A percentile compares a stretch with the other conserved stretches of the same genome.
These are phyloP conservation scores for Plasmodium billcollinsi DNA, from an alignment of 169 alveolate genomes.

Conservation along the genomic window DNA sequence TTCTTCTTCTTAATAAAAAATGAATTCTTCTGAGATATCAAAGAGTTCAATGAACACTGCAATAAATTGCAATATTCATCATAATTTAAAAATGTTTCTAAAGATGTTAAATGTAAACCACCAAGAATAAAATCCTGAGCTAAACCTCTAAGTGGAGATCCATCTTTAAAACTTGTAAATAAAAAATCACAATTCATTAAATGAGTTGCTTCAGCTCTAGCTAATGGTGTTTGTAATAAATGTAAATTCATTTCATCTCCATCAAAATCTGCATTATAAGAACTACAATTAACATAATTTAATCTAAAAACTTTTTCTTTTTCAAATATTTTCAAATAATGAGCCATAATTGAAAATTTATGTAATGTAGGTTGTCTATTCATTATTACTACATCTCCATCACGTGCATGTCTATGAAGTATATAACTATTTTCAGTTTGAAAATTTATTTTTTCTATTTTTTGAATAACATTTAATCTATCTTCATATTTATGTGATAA, in stretches of 20 bases:
- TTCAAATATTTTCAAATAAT: conserved; percentile 90
- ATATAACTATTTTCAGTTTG: conserved; percentile 55
- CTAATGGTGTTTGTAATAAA: conserved; percentile 94
- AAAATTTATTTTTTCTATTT: conserved; percentile 78
- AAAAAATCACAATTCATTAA: conserved; percentile 96
- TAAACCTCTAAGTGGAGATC: conserved; percentile 98
- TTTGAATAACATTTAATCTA: conserved; percentile 87
- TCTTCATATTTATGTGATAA: conserved; percentile 83
- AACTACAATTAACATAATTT: conserved; percentile 98
- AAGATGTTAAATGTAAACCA: conserved; percentile 95
- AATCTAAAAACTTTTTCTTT: conserved; percentile 96
- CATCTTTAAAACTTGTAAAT: conserved; percentile 97
- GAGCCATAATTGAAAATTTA: conserved; percentile 98
- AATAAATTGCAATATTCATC: conserved; percentile 92
- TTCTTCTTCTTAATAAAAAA: conserved; percentile 13
- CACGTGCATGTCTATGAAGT: conserved; percentile 96
- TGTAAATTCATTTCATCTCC: conserved; percentile 99
- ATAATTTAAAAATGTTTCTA: conserved; percentile 94
- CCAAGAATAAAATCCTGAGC: conserved; percentile 97
- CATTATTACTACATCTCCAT: conserved; percentile 97
- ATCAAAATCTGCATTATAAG: conserved; percentile 99
- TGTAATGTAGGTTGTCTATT: conserved; percentile 99
- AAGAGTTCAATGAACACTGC: conserved; percentile 76
- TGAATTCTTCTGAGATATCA: conserved; percentile 43
- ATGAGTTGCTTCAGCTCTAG: conserved; percentile 97